A percentile compares a stretch with the other conserved stretches of the same genome.
These are phyloP conservation scores for Dysphania ambrosioides DNA, from an alignment of 148 eudicot genomes.

Conservation along the genomic window DNA sequence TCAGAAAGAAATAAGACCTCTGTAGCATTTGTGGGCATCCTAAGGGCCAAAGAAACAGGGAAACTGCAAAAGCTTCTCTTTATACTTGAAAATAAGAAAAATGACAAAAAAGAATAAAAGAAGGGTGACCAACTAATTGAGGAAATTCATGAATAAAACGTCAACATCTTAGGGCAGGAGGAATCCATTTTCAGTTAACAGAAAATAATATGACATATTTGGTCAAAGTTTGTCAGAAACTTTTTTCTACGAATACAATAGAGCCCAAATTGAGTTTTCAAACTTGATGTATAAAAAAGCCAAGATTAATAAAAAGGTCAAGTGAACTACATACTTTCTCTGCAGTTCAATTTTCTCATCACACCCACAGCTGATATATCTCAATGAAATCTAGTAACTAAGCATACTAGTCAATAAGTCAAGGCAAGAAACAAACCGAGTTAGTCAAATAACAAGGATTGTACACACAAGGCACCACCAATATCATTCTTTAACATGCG, in stretches of 20 bases:
- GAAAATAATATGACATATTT: neutral
- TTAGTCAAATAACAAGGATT: neutral
- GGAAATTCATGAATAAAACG: too few species aligned
- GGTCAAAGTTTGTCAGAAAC: neutral
- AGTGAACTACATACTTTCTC: neutral
- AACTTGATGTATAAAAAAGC: too few species aligned
- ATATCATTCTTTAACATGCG: too few species aligned
- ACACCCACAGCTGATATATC: neutral
- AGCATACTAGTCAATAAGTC: too few species aligned
- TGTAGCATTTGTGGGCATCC: neutral
- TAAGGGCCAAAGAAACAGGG: neutral
- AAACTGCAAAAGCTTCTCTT: neutral
- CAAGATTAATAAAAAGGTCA: too few species aligned
- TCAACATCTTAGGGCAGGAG: too few species aligned
- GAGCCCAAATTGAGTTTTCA: neutral
- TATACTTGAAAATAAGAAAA: neutral
- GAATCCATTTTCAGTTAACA: too few species aligned
- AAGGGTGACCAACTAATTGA: too few species aligned
- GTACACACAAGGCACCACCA: neutral
- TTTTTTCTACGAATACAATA: too few species aligned
- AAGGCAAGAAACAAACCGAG: neutral
- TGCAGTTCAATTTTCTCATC: neutral
- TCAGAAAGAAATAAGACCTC: neutral
- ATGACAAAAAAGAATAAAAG: too few species aligned
- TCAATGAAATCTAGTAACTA: too few species aligned